A percentile compares a stretch with the other conserved stretches of the same genome.
These are phyloP conservation scores for Solanum paucissectum DNA, from an alignment of 257 asterid genomes.

Conservation along the genomic window DNA sequence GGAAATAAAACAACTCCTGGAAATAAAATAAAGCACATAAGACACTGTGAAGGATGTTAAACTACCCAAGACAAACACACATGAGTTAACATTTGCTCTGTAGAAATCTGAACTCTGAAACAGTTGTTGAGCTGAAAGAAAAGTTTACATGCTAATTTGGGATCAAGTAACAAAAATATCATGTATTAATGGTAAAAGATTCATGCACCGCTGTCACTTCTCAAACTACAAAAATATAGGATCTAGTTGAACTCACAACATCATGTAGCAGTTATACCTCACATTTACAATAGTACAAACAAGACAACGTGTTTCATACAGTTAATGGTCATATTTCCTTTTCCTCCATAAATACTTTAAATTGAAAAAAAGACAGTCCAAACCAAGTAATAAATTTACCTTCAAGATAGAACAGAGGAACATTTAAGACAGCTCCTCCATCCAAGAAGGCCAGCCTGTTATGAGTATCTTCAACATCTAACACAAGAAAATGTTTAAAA, in stretches of 20 bases:
- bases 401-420: conserved; percentile 72
- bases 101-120: background rate
- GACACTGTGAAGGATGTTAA: background rate
- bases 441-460: conserved; percentile 73
- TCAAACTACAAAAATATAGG: background rate
- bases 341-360: background rate
- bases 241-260: background rate
- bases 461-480: conserved; percentile 88
- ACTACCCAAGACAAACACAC: background rate
- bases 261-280: background rate
- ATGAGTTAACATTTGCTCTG: background rate
- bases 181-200: background rate
- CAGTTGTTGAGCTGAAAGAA: background rate
- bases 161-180: background rate
- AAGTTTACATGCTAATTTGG: background rate
- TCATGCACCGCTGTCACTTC: background rate
- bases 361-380: background rate
- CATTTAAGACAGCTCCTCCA: conserved; percentile 66
- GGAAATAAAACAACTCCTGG: conserved; percentile 95
- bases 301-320: background rate
- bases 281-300: background rate
- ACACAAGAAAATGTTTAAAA: conserved; percentile 1
- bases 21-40: background rate
- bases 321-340: background rate
- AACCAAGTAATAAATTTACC: conserved; percentile 23